phyloP scores from a whole-genome alignment of 441 rosid species.

The Syzygium syzygioides region DNA sequence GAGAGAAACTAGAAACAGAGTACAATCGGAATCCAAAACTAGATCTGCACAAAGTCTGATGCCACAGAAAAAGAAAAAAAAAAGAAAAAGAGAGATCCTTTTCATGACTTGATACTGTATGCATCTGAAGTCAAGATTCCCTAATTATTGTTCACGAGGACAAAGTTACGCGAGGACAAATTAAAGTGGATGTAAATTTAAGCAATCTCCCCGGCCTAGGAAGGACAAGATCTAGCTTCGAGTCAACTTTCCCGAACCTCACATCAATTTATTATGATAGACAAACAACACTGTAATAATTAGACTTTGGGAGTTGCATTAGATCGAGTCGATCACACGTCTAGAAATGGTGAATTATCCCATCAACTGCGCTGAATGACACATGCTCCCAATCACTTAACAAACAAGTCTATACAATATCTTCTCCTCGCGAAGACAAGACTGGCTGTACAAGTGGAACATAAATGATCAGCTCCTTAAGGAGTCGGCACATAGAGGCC shows the following conservation, averaged over 20 bases:
- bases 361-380: not conserved
- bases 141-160: not conserved
- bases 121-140: not conserved
- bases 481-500: not conserved
- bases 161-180: too few species aligned
- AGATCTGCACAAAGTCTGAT: not conserved
- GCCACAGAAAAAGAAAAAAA: too few species aligned
- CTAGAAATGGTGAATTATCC: accelerated
- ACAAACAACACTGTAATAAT: not conserved
- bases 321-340: too few species aligned
- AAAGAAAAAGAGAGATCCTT: too few species aligned
- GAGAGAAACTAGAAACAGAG: not conserved
- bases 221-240: not conserved
- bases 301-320: not conserved
- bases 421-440: not conserved
- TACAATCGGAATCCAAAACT: not conserved
- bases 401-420: not conserved
- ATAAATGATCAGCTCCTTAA: not conserved
- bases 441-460: too few species aligned
- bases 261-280: not conserved
- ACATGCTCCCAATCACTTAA: not conserved
- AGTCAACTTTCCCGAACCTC: not conserved
- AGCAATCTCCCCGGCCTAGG: not conserved
- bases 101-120: not conserved
- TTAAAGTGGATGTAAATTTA: not conserved